Base-by-base conservation (phyloP, 106 monocot genomes). In the Ottelia alismoides region DNA sequence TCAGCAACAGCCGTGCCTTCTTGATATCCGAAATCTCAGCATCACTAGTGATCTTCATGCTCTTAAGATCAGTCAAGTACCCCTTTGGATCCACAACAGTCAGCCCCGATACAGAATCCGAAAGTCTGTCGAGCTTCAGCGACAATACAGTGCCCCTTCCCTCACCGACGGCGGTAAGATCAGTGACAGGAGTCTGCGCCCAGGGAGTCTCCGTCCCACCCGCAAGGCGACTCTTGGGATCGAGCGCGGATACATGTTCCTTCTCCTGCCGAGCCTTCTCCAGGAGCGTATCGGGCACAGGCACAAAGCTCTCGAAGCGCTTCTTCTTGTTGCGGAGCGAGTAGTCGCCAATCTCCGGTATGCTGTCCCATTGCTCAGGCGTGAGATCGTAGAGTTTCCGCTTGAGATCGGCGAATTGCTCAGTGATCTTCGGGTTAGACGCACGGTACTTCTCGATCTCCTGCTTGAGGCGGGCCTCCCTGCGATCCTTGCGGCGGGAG, bases 11-110 rank as follows among this genome's bases (percentile, higher is more conserved):
- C 52, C 96, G 70, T 2, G 96, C 96, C 71, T 96, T 96, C 74
- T 96, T 96, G 27, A 96, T 89, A 64, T 96, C 96, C 17, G 96
- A 96, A 47, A 96, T 96, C 69, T 96, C 96, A 22, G 96, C 96
- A 72, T 96, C 89, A 22, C 96, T 96, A 0, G 88, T 89, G 21
- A 85, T 96, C 76, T 96, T 96, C 96, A 96, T 96, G 51, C 96
- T 89, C 73, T 96, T 96, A 2, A 96, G 74, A 57, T 96, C 96
- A 44, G 96, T 96, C 50, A 96, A 47, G 43, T 96, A 96, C 2
- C 96, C 96, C 65, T 96, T 96, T 2, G 96, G 96, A 64, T 96
- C 96, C 18, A 96, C 89, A 0, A 89, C 89, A 0, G 96, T 96
- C 0, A 78, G 73, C 22, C 96, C 96, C 0, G 96, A 88, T 1